Percentiles rank a stretch among this genome's conserved stretches.
Evolutionary conservation across 1,284 basidiomycete species (phyloP).

Genomic region (Cutaneotrichosporon cyanovorans): DNA sequence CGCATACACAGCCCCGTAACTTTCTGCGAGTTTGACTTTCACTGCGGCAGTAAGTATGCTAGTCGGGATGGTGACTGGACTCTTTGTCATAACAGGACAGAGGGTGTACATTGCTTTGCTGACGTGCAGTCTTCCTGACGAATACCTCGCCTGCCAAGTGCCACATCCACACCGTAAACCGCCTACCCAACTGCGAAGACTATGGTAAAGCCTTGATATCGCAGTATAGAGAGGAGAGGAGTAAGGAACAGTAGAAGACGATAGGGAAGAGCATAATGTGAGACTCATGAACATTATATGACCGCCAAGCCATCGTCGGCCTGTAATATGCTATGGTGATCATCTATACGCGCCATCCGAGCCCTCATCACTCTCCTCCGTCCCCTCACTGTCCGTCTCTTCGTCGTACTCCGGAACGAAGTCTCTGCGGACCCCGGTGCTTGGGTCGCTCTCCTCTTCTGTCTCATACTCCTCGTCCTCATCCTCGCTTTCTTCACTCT

Average conservation of each 20-base stretch:
- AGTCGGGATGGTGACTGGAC: background rate
- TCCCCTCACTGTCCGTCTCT: conserved; percentile 21
- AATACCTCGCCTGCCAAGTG: conserved; percentile 43
- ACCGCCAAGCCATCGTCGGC: too few relatives aligned
- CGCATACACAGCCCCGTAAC: conserved; percentile 37
- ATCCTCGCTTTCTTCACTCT: conserved; percentile 34
- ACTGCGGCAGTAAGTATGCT: conserved; percentile 35
- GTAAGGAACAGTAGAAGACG: too few relatives aligned
- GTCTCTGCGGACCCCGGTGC: conserved; percentile 15
- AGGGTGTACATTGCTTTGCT: background rate
- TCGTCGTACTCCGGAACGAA: conserved; percentile 36
- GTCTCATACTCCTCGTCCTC: conserved; percentile 43
- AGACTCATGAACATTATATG: too few relatives aligned
- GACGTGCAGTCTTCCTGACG: conserved; percentile 35
- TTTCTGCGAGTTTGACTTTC: conserved; percentile 44
- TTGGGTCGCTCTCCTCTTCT: background rate
- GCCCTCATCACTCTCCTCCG: conserved; percentile 3
- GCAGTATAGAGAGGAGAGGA: conserved; percentile 6
- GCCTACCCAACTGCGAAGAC: conserved; percentile 39
- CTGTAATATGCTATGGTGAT: background rate
- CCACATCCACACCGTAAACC: conserved; percentile 41
- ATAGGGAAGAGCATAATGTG: too few relatives aligned
- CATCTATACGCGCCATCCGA: background rate
- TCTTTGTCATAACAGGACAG: too few relatives aligned
- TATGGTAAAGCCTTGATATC: conserved; percentile 37